These are phyloP conservation scores for Cyclocybe cylindracea DNA, from an alignment of 768 basidiomycete genomes.

Conservation along the genomic window DNA sequence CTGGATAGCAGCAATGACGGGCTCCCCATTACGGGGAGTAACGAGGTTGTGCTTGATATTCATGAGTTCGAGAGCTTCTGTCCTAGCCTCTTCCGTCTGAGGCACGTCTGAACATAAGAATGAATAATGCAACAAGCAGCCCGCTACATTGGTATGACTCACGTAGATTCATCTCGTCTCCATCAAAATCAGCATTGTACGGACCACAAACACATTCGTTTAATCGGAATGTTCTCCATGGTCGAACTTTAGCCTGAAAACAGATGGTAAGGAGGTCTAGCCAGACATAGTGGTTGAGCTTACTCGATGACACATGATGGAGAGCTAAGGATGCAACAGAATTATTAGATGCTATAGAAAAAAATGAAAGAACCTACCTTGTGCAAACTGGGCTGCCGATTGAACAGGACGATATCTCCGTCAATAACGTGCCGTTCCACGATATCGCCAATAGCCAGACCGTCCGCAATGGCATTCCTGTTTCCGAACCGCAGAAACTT, in stretches of 20 bases:
- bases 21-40: slow-evolving; percentile 97
- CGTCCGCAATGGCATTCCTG: slow-evolving; percentile 76
- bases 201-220: slow-evolving; percentile 99
- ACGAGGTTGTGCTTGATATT: slow-evolving; percentile 96
- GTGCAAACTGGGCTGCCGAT: slow-evolving; percentile 97
- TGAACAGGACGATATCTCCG: slow-evolving; percentile 96
- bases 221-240: slow-evolving; percentile 95
- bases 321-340: slow-evolving; percentile 54
- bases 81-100: slow-evolving; percentile 97
- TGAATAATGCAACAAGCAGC: not conserved
- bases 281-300: slow-evolving; percentile 17
- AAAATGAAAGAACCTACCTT: slow-evolving; percentile 49
- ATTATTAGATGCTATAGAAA: not conserved
- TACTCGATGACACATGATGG: slow-evolving; percentile 98
- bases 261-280: not conserved
- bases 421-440: slow-evolving; percentile 96
- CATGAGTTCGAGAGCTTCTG: slow-evolving; percentile 97
- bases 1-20: slow-evolving; percentile 98
- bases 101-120: slow-evolving; percentile 73
- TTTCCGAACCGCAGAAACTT: slow-evolving; percentile 91
- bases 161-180: slow-evolving; percentile 99
- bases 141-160: slow-evolving; percentile 25
- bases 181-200: slow-evolving; percentile 99
- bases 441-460: slow-evolving; percentile 82
- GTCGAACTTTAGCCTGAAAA: slow-evolving; percentile 79